A percentile compares a stretch with the other conserved stretches of the same genome.
Conservation (phyloP, 352 stramenopile species). For the Globisporangium uncinulatum region DNA sequence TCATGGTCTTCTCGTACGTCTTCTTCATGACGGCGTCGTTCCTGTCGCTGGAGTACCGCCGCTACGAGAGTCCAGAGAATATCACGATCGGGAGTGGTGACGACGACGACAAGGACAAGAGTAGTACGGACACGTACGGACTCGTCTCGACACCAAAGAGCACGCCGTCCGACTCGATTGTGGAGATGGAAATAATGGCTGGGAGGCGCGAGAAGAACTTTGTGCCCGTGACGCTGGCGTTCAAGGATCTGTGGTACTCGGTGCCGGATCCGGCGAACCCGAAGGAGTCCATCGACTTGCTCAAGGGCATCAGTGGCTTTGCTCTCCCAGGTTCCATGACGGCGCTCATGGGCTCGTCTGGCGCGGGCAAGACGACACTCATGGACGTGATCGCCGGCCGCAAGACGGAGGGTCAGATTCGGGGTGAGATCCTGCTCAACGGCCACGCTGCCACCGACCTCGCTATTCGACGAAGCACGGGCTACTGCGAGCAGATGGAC, state of each 20-base stretch:
- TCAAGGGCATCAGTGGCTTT: slow-evolving; percentile 80
- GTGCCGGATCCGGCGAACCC: slow-evolving; percentile 35
- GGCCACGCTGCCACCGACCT: slow-evolving; percentile 38
- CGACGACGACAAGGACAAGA: slow-evolving; percentile 13
- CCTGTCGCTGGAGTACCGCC: slow-evolving; percentile 47
- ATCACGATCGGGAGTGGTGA: slow-evolving; percentile 33
- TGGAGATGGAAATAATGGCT: slow-evolving; percentile 11
- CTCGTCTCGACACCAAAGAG: slow-evolving; percentile 5
- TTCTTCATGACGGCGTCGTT: slow-evolving; percentile 31
- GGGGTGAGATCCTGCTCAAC: slow-evolving; percentile 62
- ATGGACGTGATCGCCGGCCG: slow-evolving; percentile 92
- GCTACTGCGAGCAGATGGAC: slow-evolving; percentile 85
- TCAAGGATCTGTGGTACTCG: slow-evolving; percentile 53
- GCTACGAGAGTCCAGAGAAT: slow-evolving; percentile 42
- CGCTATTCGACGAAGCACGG: slow-evolving; percentile 38
- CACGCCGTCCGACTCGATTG: slow-evolving; percentile 12
- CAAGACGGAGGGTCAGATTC: slow-evolving; percentile 83
- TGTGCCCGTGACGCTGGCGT: slow-evolving; percentile 36
- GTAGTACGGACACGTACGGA: no score
- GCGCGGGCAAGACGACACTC: slow-evolving; percentile 91
- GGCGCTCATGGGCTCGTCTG: slow-evolving; percentile 66
- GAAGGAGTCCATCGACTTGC: slow-evolving; percentile 54
- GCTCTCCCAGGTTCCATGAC: slow-evolving; percentile 57
- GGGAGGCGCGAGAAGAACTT: slow-evolving; percentile 6
- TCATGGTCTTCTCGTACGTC: slow-evolving; percentile 44